Evolutionary conservation across 495 filamentous ascomycete species (phyloP).

Genomic region (Cercophora scortea): DNA sequence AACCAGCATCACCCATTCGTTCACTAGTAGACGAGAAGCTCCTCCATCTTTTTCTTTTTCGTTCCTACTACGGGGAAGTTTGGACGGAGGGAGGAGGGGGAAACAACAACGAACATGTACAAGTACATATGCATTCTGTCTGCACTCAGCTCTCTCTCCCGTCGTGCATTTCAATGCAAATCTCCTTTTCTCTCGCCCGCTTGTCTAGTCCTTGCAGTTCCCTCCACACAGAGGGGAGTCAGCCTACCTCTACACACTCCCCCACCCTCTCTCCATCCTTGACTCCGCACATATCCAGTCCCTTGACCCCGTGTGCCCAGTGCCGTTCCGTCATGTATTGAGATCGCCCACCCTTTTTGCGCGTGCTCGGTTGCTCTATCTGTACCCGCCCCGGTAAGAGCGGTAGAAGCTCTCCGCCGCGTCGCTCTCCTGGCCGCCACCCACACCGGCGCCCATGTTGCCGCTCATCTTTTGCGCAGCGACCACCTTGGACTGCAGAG

Average conservation of each 20-base stretch:
- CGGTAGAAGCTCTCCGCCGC: constrained; percentile 76
- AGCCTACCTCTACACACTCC: too few relatives aligned
- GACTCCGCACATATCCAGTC: not conserved
- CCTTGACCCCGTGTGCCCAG: too few relatives aligned
- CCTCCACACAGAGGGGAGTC: too few relatives aligned
- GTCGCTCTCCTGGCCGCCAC: constrained; percentile 49
- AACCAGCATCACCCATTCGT: too few relatives aligned
- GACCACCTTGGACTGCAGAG: constrained; percentile 68
- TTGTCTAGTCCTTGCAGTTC: too few relatives aligned
- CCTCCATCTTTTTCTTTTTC: not conserved
- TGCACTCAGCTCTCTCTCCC: not conserved
- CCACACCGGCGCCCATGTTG: constrained; percentile 51
- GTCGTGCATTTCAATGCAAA: not conserved
- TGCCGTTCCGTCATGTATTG: too few relatives aligned
- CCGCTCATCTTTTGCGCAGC: constrained; percentile 70
- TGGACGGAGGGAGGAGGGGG: not conserved
- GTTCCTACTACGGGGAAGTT: not conserved
- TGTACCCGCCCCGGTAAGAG: constrained; percentile 56
- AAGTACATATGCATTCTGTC: constrained; percentile 5
- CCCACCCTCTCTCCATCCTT: not conserved
- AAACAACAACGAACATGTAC: constrained; percentile 6
- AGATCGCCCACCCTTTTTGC: constrained; percentile 7
- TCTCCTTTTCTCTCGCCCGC: not conserved
- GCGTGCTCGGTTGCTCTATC: not conserved
- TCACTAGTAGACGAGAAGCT: too few relatives aligned